These are phyloP conservation scores for Pyracantha coccinea DNA, from an alignment of 331 rosid genomes.

Conservation along the genomic window DNA sequence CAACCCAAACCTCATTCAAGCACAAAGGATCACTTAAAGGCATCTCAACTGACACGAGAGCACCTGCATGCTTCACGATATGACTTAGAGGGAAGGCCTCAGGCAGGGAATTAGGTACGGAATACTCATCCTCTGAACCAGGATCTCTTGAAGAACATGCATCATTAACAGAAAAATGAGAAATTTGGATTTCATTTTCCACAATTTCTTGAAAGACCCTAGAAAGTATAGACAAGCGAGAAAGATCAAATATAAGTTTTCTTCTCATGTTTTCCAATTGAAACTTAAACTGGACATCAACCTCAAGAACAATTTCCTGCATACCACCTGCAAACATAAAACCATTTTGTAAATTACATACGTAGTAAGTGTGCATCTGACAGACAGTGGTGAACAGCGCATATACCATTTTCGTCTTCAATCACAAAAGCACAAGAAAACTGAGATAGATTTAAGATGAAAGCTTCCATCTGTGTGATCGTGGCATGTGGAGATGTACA, in stretches of 20 bases:
- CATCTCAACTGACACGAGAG: constrained; percentile 48
- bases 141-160: constrained; percentile 52
- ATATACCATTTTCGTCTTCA: constrained; percentile 62
- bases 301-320: constrained; percentile 54
- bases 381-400: constrained; percentile 3
- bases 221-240: constrained; percentile 55
- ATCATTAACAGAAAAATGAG: constrained; percentile 51
- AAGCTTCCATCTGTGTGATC: constrained; percentile 34
- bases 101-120: constrained; percentile 11
- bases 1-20: constrained; percentile 41
- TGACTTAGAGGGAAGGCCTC: constrained; percentile 26
- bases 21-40: constrained; percentile 27
- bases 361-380: neutral
- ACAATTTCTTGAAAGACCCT: constrained; percentile 32
- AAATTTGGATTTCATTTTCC: constrained; percentile 32
- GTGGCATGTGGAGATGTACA: constrained; percentile 32
- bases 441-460: constrained; percentile 45
- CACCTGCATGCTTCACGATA: constrained; percentile 52
- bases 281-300: constrained; percentile 46
- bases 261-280: constrained; percentile 35
- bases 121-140: constrained; percentile 12
- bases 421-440: constrained; percentile 44
- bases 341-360: constrained; percentile 10
- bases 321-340: constrained; percentile 49
- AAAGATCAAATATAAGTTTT: constrained; percentile 45